Base-by-base conservation (phyloP, 2,329 filamentous ascomycete species). In the Didymellaceae sp. region DNA sequence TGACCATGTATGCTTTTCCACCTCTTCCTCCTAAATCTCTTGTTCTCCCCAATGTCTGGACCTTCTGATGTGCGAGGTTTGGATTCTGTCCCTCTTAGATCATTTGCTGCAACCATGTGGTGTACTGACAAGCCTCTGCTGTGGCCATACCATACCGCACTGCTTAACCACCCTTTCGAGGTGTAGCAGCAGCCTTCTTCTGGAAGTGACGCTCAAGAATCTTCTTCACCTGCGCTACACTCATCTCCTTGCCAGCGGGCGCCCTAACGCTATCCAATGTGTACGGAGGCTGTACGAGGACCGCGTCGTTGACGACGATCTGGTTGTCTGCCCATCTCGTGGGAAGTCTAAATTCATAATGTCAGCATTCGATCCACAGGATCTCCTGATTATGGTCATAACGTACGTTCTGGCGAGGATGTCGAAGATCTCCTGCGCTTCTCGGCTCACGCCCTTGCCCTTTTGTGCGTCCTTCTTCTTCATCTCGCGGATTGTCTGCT, bases 381-480 rank as follows among this genome's bases (percentile, higher is more conserved):
- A 17, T 33, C 18, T 38, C 10, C 7, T 4, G 14, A 22, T 9
- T 2, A 10, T 11, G n/a, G 14, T n/a, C 22, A 33, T 28, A 39
- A 68, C 77, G 55, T 64, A 85, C 69, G 82, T 83, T 60, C 82
- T 78, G 54, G 78, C 80, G 45, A 87, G 77, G 9, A 80, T 78
- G 73, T 87, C 83, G 60, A 84, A 87, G 13, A 87, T 74, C 45
- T 85, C 83, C 70, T 87, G 85, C 20, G 80, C 84, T 56, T 86
- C 83, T 28, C 75, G 78, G 28, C 77, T 82, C 6, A 86, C 84
- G 8, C 83, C 83, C 68, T 83, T 85, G 45, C 83, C 84, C 51
- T 79, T 77, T 45, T 80, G 78, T n/a, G 78, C 75, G 57, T 86
- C 83, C 54, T 77, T 70, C 54, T 84, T 80, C 63, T 85, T 82